Evolutionary conservation across 2,329 filamentous ascomycete species (phyloP), one percentile per base, ranked within the genome.

Genomic region (Tolypocladium paradoxum): DNA sequence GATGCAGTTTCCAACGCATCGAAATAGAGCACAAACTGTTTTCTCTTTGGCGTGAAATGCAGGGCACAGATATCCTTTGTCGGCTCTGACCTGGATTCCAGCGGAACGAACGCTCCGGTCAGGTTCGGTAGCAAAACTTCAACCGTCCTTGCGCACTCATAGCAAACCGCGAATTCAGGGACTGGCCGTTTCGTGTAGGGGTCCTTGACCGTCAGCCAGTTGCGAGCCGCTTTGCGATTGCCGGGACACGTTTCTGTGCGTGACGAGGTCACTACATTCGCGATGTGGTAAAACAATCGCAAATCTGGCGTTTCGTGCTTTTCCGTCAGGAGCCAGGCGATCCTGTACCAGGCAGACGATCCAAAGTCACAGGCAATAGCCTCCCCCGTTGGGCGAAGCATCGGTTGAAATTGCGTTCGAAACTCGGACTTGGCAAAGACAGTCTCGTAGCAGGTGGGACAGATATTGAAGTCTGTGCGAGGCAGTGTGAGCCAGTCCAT

Each of bases 401-500:
- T 80, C 2, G 69, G 68, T 33, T 71, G 65, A 61, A 96, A 90
- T 35, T 82, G 74, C 18, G 79, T 75, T 2, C 82, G 76, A 64
- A 88, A 95, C 22, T 80, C 75, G 0, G 88, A 87, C 27, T 79
- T 74, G 16, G 76, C 77, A 59, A 92, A 90, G 9, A 90, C 79
- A 6, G 77, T 76, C 3, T 78, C 75, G 65, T 88, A 90, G 70
- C 92, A 97, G 14, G 80, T 81, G 0, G 89, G 88, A 61, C 92
- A 96, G 47, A 96, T 85, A 57, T 88, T 82, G 60, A 96, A 87
- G 14, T 83, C 78, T 56, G 84, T 80, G 16, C 82, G 81, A 4
- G 82, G 81, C 5, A 96, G 74, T 0, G 85, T 91, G 56, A 90
- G 83, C 88, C 91, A 96, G 62, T 93, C 89, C 56, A 85, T 75